Percentiles rank a stretch among this genome's conserved stretches.
Evolutionary conservation across 1,284 basidiomycete genomes (phyloP).

Genomic region (Thecaphora thlaspeos): DNA sequence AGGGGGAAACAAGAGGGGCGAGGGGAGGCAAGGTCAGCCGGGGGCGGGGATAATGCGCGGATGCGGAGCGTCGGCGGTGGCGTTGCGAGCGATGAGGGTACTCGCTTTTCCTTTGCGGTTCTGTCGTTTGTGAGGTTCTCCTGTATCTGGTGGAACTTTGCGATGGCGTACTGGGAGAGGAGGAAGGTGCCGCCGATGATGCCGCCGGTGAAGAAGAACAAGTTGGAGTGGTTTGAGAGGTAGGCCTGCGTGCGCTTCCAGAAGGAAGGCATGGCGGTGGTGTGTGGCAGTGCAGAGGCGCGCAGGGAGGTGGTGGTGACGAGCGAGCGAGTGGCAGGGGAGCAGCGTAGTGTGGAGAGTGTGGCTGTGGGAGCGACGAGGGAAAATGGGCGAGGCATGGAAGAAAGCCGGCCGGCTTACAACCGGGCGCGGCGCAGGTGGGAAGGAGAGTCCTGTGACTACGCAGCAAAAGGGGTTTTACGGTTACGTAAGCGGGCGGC

Average conservation of each 20-base stretch:
- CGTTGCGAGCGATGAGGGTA: too few species aligned
- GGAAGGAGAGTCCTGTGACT: too few species aligned
- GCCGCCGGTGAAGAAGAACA: constrained; percentile 58
- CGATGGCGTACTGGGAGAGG: constrained; percentile 67
- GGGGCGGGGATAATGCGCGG: constrained; percentile 1
- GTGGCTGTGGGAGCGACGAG: too few species aligned
- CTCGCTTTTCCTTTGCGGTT: constrained; percentile 73
- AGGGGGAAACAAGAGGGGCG: neutral
- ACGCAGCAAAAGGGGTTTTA: too few species aligned
- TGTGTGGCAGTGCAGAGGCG: too few species aligned
- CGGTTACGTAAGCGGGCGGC: too few species aligned
- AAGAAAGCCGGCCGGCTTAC: too few species aligned
- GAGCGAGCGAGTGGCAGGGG: too few species aligned
- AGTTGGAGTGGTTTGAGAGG: constrained; percentile 35
- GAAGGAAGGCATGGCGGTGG: constrained; percentile 19
- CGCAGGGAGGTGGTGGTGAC: too few species aligned
- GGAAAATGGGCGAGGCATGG: too few species aligned
- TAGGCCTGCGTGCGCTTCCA: constrained; percentile 31
- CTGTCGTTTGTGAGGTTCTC: constrained; percentile 68
- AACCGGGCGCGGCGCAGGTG: too few species aligned
- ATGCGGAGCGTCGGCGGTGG: too few species aligned
- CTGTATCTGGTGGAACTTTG: constrained; percentile 71
- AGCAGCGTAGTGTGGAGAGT: neutral
- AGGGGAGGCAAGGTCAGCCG: neutral
- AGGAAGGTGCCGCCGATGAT: constrained; percentile 70